Conservation (phyloP, 495 filamentous ascomycete species). For the Neurospora pannonica region DNA sequence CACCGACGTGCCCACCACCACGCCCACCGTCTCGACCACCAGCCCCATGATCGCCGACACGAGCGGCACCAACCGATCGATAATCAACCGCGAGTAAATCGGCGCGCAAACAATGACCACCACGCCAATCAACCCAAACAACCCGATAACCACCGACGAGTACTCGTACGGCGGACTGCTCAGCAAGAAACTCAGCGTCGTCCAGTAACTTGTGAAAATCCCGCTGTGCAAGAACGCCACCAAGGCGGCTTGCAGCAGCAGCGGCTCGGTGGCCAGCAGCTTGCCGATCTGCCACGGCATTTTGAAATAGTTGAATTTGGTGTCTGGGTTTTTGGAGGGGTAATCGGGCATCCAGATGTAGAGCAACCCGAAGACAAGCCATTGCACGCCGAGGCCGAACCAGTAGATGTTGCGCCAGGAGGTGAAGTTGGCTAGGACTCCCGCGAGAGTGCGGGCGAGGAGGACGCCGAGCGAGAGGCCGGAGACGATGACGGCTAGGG, state of each 20-base stretch:
- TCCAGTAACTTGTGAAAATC: slow-evolving; percentile 54
- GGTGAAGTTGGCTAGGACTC: slow-evolving; percentile 60
- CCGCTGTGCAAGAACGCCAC: slow-evolving; percentile 33
- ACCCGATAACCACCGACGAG: slow-evolving; percentile 55
- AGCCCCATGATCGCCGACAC: slow-evolving; percentile 58
- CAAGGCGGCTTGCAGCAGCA: slow-evolving; percentile 50
- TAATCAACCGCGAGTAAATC: slow-evolving; percentile 58
- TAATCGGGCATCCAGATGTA: slow-evolving; percentile 77
- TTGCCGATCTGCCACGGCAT: slow-evolving; percentile 53
- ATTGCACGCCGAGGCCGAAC: slow-evolving; percentile 66
- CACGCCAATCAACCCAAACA: slow-evolving; percentile 73
- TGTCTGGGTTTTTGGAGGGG: slow-evolving; percentile 55
- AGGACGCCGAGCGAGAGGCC: slow-evolving; percentile 72
- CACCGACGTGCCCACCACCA: slow-evolving; percentile 60
- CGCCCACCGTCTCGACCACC: slow-evolving; percentile 47
- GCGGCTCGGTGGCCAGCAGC: slow-evolving; percentile 54
- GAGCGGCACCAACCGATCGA: slow-evolving; percentile 57
- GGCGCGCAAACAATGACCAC: slow-evolving; percentile 57
- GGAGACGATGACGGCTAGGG: slow-evolving; percentile 64
- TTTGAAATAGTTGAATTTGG: slow-evolving; percentile 51
- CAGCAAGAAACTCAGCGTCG: slow-evolving; percentile 73
- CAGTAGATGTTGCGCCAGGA: slow-evolving; percentile 74
- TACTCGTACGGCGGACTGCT: slow-evolving; percentile 60
- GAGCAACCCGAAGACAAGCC: slow-evolving; percentile 52
- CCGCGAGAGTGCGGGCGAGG: slow-evolving; percentile 66